Evolutionary conservation across 2,329 filamentous ascomycete species (phyloP).

Genomic region (Aspergillus neotritici): DNA sequence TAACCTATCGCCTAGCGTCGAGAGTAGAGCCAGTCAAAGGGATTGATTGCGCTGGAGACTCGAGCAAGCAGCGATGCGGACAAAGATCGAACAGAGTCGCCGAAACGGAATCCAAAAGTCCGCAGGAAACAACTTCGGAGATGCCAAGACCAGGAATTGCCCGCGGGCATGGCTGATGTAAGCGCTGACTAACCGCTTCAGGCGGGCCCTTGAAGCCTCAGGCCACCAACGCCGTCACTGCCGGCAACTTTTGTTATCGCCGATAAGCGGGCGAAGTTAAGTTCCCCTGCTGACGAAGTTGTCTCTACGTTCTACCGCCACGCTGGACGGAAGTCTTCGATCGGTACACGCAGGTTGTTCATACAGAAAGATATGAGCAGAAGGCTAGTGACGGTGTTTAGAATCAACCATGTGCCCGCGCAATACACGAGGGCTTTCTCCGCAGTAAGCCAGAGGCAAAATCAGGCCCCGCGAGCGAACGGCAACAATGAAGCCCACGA

Average conservation of each 20-base stretch:
- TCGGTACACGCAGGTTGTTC: neutral
- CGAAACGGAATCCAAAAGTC: constrained; percentile 7
- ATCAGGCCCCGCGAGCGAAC: constrained; percentile 13
- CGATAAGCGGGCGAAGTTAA: no score
- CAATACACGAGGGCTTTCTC: constrained; percentile 18
- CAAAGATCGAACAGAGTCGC: constrained; percentile 7
- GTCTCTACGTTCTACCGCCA: no score
- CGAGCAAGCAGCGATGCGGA: constrained; percentile 10
- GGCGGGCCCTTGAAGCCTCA: no score
- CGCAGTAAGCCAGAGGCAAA: constrained; percentile 19
- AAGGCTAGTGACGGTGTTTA: constrained; percentile 12
- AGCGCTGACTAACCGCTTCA: constrained; percentile 11
- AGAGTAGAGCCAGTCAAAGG: neutral
- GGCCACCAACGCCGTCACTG: no score
- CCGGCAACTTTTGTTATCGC: neutral
- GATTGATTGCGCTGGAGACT: constrained; percentile 1
- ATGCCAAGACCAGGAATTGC: constrained; percentile 18
- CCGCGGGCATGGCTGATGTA: constrained; percentile 32
- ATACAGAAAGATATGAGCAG: constrained; percentile 17
- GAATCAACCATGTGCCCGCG: constrained; percentile 11
- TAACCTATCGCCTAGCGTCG: neutral
- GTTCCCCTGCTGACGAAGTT: no score
- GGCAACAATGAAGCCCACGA: constrained; percentile 12
- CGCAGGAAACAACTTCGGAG: constrained; percentile 15
- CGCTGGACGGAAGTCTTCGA: no score